phyloP scores from a whole-genome alignment of 192 early-diverging fungal genomes.

The Coemansia sp. region DNA sequence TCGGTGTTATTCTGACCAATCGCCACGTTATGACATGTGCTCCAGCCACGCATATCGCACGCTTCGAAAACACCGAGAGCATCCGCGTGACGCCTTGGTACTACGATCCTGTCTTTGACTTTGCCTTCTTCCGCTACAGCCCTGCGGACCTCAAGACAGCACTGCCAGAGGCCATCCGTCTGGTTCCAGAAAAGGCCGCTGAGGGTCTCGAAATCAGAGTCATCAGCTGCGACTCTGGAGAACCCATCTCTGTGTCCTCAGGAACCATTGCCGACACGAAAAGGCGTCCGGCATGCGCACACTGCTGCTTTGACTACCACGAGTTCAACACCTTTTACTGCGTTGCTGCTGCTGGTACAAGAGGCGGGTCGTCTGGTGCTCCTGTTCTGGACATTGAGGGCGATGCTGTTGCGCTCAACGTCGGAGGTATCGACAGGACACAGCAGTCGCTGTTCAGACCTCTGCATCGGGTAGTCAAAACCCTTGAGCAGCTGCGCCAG shows the following conservation, averaged over 20 bases:
- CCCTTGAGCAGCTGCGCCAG: slow-evolving; percentile 55
- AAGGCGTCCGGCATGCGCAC: slow-evolving; percentile 60
- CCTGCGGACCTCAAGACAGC: slow-evolving; percentile 52
- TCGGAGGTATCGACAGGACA: slow-evolving; percentile 57
- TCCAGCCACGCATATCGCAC: slow-evolving; percentile 62
- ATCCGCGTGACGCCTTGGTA: slow-evolving; percentile 64
- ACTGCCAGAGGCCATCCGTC: slow-evolving; percentile 10
- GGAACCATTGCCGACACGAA: slow-evolving; percentile 58
- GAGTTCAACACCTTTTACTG: slow-evolving; percentile 77
- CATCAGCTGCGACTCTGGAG: slow-evolving; percentile 69
- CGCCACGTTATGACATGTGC: slow-evolving; percentile 67
- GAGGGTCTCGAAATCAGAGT: slow-evolving; percentile 69
- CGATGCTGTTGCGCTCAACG: slow-evolving; percentile 67
- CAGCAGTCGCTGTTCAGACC: slow-evolving; percentile 65
- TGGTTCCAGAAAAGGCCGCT: slow-evolving; percentile 61
- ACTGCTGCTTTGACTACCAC: slow-evolving; percentile 57
- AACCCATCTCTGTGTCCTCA: slow-evolving; percentile 67
- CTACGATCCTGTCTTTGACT: slow-evolving; percentile 72
- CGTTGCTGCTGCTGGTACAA: slow-evolving; percentile 59
- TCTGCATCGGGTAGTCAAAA: slow-evolving; percentile 61
- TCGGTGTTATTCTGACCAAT: slow-evolving; percentile 67
- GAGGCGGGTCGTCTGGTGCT: slow-evolving; percentile 65
- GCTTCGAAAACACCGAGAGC: slow-evolving; percentile 66
- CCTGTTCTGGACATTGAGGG: slow-evolving; percentile 71
- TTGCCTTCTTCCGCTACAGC: slow-evolving; percentile 71